Conservation (phyloP, 805 yeast species). For the Metschnikowia gelsemii region DNA sequence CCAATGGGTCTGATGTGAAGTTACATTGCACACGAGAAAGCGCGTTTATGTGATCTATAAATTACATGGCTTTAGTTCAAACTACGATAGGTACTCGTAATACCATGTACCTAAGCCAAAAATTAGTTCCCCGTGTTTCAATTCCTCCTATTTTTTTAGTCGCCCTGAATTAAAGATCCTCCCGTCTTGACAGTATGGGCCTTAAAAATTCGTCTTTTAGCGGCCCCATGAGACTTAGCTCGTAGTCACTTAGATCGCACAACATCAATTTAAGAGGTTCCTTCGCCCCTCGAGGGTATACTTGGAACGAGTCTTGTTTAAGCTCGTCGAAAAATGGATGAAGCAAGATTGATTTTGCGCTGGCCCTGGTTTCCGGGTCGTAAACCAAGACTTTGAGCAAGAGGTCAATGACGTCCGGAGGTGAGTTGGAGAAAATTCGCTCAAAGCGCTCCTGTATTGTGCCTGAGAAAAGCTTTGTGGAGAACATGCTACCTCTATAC, state of each 20-base stretch:
- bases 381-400: constrained; percentile 80
- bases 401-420: constrained; percentile 83
- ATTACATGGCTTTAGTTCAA: constrained; percentile 1
- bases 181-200: background rate
- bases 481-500: constrained; percentile 72
- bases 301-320: constrained; percentile 53
- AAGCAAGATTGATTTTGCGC: constrained; percentile 78
- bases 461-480: constrained; percentile 61
- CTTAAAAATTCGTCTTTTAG: constrained; percentile 33
- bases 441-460: constrained; percentile 48
- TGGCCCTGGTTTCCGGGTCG: constrained; percentile 80
- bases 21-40: background rate
- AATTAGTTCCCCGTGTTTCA: constrained; percentile 1
- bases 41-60: constrained; percentile 10
- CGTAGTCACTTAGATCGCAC: constrained; percentile 72
- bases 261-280: constrained; percentile 45
- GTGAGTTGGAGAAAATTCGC: constrained; percentile 61
- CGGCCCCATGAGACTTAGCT: constrained; percentile 50
- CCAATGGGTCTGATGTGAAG: too few relatives aligned
- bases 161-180: background rate
- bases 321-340: constrained; percentile 90
- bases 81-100: too few relatives aligned
- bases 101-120: too few relatives aligned
- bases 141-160: background rate
- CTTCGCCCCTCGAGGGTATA: constrained; percentile 53